These are phyloP conservation scores for Xylaria sp. DNA, from an alignment of 2,329 filamentous ascomycete species.

Conservation along the genomic window DNA sequence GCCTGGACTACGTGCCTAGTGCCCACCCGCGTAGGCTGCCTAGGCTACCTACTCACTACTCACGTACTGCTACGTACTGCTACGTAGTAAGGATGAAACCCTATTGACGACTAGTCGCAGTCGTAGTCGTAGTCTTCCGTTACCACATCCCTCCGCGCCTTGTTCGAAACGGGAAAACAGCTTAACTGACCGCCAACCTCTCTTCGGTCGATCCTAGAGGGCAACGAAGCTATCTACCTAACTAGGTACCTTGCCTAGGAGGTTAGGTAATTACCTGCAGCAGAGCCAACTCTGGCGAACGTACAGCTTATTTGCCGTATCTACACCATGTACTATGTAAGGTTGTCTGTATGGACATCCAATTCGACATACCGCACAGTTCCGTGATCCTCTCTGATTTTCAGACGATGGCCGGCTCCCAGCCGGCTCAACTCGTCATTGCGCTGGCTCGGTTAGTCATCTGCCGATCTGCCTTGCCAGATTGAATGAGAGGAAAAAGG, in stretches of 20 bases:
- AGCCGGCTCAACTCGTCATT: neutral
- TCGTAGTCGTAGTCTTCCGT: neutral
- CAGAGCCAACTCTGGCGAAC: neutral
- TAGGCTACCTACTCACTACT: no score
- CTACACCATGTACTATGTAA: neutral
- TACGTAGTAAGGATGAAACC: no score
- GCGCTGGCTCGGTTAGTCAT: conserved; percentile 12
- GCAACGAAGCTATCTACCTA: no score
- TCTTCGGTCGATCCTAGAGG: neutral
- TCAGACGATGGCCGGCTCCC: neutral
- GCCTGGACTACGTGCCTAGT: no score
- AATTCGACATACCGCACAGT: no score
- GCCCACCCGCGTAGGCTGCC: no score
- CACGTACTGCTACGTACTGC: no score
- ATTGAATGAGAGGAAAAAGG: conserved; percentile 10
- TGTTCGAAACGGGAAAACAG: neutral
- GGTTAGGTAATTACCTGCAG: neutral
- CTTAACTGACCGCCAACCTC: neutral
- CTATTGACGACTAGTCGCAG: no score
- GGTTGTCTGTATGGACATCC: no score
- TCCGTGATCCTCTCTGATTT: neutral
- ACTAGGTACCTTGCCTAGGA: no score
- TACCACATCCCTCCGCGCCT: neutral
- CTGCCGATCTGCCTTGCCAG: conserved; percentile 25
- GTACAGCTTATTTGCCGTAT: neutral